Evolutionary conservation across 768 basidiomycete species (phyloP).

Genomic region (Tylopilus sp.): DNA sequence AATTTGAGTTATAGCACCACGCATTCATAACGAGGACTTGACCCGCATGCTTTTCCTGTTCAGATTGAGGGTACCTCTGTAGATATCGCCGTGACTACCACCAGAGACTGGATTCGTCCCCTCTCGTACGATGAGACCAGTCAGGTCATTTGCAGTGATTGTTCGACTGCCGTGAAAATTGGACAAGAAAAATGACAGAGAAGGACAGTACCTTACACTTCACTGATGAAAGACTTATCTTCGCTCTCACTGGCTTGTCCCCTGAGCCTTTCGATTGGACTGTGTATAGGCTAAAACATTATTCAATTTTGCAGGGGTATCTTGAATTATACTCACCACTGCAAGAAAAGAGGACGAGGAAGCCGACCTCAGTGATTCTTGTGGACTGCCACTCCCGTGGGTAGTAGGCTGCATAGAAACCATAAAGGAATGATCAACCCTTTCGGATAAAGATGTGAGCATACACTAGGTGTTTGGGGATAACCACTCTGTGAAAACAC

Average conservation of each 20-base stretch:
- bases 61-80: slow-evolving; percentile 14
- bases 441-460: neutral
- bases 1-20: neutral
- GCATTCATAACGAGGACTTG: neutral
- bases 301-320: neutral
- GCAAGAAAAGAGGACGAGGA: neutral
- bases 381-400: neutral
- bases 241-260: neutral
- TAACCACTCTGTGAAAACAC: neutral
- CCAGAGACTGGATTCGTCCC: slow-evolving; percentile 13
- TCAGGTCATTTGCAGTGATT: slow-evolving; percentile 12
- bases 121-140: slow-evolving; percentile 8
- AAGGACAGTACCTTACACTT: slow-evolving; percentile 7
- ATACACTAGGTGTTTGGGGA: slow-evolving; percentile 3
- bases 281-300: slow-evolving; percentile 1
- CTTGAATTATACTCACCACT: neutral
- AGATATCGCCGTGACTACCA: slow-evolving; percentile 21
- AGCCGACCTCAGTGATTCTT: neutral
- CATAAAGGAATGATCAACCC: neutral
- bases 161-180: slow-evolving; percentile 11
- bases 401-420: slow-evolving; percentile 1
- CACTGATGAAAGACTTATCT: neutral
- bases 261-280: neutral
- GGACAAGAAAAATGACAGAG: neutral
- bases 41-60: slow-evolving; percentile 11